phyloP scores from a whole-genome alignment of 2,329 filamentous ascomycete genomes.

The Clarireedia sp. region DNA sequence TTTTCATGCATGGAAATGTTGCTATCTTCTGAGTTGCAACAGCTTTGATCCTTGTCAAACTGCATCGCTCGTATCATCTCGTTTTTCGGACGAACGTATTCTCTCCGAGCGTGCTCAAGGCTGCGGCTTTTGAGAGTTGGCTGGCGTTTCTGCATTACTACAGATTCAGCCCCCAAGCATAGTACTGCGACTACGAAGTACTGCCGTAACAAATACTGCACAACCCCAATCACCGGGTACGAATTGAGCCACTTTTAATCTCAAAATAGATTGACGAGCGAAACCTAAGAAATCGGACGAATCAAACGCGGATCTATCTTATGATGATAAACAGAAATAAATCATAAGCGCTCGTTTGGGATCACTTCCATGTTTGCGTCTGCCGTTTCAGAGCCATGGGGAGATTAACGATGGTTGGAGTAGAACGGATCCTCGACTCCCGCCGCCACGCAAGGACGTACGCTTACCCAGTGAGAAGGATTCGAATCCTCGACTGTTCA shows the following conservation, averaged over 20 bases:
- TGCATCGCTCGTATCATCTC: neutral
- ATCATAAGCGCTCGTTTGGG: neutral
- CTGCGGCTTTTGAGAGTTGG: neutral
- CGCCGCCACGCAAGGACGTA: no score
- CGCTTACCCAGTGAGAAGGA: no score
- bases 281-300: constrained; percentile 1
- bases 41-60: neutral
- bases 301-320: neutral
- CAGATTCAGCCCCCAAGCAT: neutral
- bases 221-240: neutral
- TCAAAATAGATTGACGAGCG: constrained; percentile 11
- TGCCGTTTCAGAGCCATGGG: no score
- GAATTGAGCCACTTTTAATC: constrained; percentile 3
- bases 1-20: neutral
- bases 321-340: constrained; percentile 1
- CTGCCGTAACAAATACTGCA: neutral
- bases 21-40: neutral
- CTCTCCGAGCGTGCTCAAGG: neutral
- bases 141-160: no score
- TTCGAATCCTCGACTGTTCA: no score
- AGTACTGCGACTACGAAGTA: neutral
- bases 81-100: neutral
- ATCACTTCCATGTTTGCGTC: no score
- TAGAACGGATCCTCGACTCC: no score
- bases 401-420: no score